Base-by-base conservation (phyloP, 225 moss, liverwort and hornwort genomes). In the Lunularia cruciata region DNA sequence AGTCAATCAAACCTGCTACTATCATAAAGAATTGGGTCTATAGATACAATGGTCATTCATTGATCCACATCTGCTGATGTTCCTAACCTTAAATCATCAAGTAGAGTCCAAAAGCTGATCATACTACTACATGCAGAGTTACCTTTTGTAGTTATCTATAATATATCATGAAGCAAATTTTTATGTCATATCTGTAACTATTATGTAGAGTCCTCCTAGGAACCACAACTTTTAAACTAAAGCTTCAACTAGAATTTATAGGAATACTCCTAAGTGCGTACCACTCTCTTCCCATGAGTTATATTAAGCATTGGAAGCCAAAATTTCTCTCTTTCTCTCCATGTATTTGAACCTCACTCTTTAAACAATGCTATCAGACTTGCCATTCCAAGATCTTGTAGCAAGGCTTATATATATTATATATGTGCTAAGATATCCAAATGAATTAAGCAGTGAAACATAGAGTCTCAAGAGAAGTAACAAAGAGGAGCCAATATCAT, bases 131-230 rank as follows among this genome's bases (percentile, higher is more conserved):
- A 14, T 61, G 20, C 38, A 40, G 61, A 61, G 38, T 40, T 26
- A 61, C 11, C 23, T 40, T n/a, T 40, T 25, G 25, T 65, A 67
- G n/a, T n/a, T n/a, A n/a, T n/a, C 33, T 51, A 34, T 67, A 67
- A 51, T 36, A 67, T 51, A 67, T 34, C 23, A 67, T 34, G 67
- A 67, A 67, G 65, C 47, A 65, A 48, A 31, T 47, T 34, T 47
- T 19, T 32, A 48, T 34, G 8, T 51, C 49, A 19, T 65, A 45
- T 16, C 8, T 46, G 65, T 40, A 40, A 30, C 45, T 25, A 47
- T 30, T 46, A 65, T 47, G 38, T 19, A 67, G 11, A 33, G 34
- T 49, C 47, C 67, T 13, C 67, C 33, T 11, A 51, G 33, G 51
- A 67, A 31, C 51, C 35, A 9, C 35, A 22, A 34, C 49, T 36